These are phyloP conservation scores for Pseudoneurospora amorphoporcata DNA, from an alignment of 495 filamentous ascomycete species.

Conservation along the genomic window DNA sequence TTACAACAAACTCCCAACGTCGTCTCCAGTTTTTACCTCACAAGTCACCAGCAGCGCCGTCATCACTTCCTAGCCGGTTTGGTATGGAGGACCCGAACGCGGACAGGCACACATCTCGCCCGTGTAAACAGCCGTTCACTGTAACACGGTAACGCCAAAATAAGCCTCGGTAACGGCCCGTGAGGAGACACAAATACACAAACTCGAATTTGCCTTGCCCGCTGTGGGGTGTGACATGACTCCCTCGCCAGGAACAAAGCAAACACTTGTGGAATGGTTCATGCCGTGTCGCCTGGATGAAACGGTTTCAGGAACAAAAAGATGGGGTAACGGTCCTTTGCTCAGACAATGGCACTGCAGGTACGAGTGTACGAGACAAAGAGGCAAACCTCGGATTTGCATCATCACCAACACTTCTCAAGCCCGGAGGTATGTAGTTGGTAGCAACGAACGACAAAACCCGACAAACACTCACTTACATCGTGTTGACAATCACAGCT, in stretches of 20 bases:
- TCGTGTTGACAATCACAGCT: neutral
- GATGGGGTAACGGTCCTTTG: neutral
- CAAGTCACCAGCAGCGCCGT: too few species aligned
- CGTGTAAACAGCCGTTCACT: neutral
- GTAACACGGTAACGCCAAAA: neutral
- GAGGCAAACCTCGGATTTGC: neutral
- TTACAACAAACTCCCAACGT: too few species aligned
- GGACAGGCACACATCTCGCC: neutral
- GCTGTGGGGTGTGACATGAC: neutral
- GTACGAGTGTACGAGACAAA: neutral
- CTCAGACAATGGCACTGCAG: neutral
- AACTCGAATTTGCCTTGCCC: neutral
- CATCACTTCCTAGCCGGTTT: too few species aligned
- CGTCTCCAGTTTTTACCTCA: too few species aligned
- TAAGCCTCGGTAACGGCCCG: neutral
- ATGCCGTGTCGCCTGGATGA: neutral
- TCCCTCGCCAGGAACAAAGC: neutral
- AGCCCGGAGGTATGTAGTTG: neutral
- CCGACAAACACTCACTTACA: neutral
- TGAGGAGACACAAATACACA: neutral
- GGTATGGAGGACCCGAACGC: neutral
- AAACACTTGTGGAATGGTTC: neutral
- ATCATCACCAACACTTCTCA: neutral
- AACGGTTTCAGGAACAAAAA: neutral
- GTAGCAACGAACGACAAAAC: neutral